Base-by-base conservation (phyloP, 805 yeast species). In the Hanseniaspora meyeri region DNA sequence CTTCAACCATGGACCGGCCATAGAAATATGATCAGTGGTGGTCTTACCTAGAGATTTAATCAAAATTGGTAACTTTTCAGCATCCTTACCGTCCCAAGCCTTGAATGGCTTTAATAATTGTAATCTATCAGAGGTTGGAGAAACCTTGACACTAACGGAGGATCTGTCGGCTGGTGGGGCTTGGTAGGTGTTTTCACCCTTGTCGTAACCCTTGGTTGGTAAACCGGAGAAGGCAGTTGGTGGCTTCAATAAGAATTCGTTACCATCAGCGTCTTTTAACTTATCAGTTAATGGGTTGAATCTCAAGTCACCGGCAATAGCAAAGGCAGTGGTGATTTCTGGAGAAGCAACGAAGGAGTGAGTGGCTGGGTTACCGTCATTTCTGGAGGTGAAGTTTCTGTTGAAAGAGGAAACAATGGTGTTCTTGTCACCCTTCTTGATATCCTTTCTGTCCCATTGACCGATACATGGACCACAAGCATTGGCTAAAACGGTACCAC, bases 1-100 rank as follows among this genome's bases (percentile, higher is more conserved):
- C 79, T 91, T 91, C 81, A 91, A 86, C 98, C 98, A 91, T 71
- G 97, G 97, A 77, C 98, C 98, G 70, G 98, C 98, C 95, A 88
- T 90, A 68, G 97, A 91, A 69, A 91, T 91, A 78, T 91, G 98
- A 78, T 91, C 98, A 66, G 98, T 91, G 68, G 98, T 91, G 73
- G 97, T 90, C 82, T 91, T 91, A 77, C 97, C 97, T 61, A 84
- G 77, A 64, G 96, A 87, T 79, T 93, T 91, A 76, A 91, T 87
- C 76, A 91, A 83, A 67, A 91, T 91, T 74, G 96, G 97, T 79
- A 91, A 76, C 70, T 78, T 78, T 63, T 73, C 70, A 66, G 95
- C 88, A 71, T 91, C 97, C 79, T 88, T 85, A 72, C 97, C 97
- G 71, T 91, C 85, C 96, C 97, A 91, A 63, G 95, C 77, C 72